Conservation (phyloP, 2,329 filamentous ascomycete genomes). For the Fusarium haematococcum region DNA sequence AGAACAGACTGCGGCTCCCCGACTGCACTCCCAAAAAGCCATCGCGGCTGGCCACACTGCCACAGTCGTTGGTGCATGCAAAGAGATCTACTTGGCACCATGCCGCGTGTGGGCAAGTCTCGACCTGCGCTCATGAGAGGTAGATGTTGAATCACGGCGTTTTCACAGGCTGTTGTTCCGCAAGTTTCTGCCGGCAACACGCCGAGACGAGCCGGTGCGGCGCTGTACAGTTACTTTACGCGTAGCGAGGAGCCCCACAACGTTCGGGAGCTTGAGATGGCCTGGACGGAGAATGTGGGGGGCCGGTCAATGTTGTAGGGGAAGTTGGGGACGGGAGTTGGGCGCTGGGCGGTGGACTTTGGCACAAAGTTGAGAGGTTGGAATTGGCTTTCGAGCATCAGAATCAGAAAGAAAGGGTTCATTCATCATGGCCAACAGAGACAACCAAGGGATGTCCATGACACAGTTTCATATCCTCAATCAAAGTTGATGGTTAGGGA, state of each 20-base stretch:
- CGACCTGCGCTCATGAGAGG: conserved; percentile 9
- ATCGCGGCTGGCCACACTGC: conserved; percentile 31
- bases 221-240: conserved; percentile 29
- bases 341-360: conserved; percentile 36
- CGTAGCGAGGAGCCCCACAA: conserved; percentile 36
- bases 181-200: conserved; percentile 26
- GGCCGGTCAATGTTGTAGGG: conserved; percentile 33
- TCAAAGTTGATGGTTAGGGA: neutral
- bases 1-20: conserved; percentile 34
- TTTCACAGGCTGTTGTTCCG: conserved; percentile 16
- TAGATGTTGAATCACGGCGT: conserved; percentile 17
- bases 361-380: conserved; percentile 35
- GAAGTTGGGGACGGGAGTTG: conserved; percentile 36
- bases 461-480: neutral
- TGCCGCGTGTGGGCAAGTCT: conserved; percentile 35
- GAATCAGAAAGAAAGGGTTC: neutral
- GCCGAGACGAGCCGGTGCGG: conserved; percentile 23
- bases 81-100: conserved; percentile 35
- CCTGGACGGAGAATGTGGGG: conserved; percentile 44
- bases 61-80: conserved; percentile 38
- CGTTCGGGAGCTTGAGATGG: conserved; percentile 37
- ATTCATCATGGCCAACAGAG: conserved; percentile 3
- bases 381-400: neutral
- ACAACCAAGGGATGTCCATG: conserved; percentile 12
- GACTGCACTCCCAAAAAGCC: conserved; percentile 21